Evolutionary conservation across 306 rosid species (phyloP).

Genomic region (Prunus salicina): DNA sequence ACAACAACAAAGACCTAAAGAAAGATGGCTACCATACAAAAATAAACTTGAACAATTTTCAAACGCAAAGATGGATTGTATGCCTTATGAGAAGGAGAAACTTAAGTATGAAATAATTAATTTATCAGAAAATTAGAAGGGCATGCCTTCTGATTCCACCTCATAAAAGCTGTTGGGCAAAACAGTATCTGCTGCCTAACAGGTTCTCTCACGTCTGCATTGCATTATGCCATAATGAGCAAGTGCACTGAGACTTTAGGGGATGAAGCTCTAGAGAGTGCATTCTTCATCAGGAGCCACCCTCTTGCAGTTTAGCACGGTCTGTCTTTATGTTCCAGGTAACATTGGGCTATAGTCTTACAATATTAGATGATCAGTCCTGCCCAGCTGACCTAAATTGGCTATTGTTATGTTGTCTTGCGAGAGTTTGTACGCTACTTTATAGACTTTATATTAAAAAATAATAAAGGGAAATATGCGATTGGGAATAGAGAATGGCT

Average conservation of each 20-base stretch:
- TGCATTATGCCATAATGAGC: background rate
- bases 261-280: background rate
- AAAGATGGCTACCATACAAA: background rate
- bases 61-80: background rate
- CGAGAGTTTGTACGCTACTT: background rate
- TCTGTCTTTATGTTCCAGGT: background rate
- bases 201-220: background rate
- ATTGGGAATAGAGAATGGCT: conserved; percentile 6
- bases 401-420: background rate
- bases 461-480: background rate
- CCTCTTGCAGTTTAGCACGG: background rate
- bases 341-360: background rate
- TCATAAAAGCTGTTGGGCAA: background rate
- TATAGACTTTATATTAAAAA: background rate
- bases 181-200: background rate
- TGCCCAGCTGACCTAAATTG: background rate
- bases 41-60: too few species aligned
- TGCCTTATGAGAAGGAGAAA: background rate
- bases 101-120: background rate
- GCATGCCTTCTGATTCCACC: background rate
- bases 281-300: background rate
- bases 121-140: too few species aligned
- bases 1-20: background rate
- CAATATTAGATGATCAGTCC: background rate
- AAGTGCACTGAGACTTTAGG: background rate